A percentile compares a stretch with the other conserved stretches of the same genome.
Evolutionary conservation across 768 basidiomycete genomes (phyloP).

Genomic region (Pleurotus giganteus): DNA sequence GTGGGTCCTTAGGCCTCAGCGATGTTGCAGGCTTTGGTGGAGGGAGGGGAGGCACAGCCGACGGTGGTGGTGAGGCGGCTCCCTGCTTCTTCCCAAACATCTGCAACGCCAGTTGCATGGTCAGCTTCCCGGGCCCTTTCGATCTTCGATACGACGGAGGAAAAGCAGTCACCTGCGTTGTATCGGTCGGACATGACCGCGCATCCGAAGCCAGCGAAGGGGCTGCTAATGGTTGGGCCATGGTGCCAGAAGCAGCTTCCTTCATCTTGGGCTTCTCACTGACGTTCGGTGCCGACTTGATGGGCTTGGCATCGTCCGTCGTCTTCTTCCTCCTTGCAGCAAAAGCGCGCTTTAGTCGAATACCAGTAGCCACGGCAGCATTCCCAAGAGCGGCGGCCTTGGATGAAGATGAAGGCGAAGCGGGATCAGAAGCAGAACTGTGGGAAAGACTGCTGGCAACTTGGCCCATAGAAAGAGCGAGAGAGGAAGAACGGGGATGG

Average conservation of each 20-base stretch:
- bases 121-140: slow-evolving; percentile 32
- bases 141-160: slow-evolving; percentile 1
- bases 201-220: background rate
- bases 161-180: slow-evolving; percentile 9
- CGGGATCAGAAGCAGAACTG: background rate
- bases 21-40: slow-evolving; percentile 23
- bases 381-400: slow-evolving; percentile 15
- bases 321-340: slow-evolving; percentile 56
- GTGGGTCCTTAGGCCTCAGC: background rate
- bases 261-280: background rate
- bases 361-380: slow-evolving; percentile 41
- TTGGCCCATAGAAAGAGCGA: slow-evolving; percentile 15
- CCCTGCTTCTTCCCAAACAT: slow-evolving; percentile 33
- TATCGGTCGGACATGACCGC: slow-evolving; percentile 1
- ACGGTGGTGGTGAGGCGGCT: slow-evolving; percentile 21
- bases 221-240: background rate
- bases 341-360: slow-evolving; percentile 58
- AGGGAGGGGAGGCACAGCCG: slow-evolving; percentile 32
- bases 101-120: slow-evolving; percentile 45
- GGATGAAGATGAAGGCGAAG: slow-evolving; percentile 2
- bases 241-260: background rate
- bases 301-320: background rate
- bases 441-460: slow-evolving; percentile 8
- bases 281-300: background rate
- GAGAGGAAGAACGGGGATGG: slow-evolving; percentile 14